These are phyloP conservation scores for Sugiyamaella smithiae DNA, from an alignment of 805 yeast genomes.

Conservation along the genomic window DNA sequence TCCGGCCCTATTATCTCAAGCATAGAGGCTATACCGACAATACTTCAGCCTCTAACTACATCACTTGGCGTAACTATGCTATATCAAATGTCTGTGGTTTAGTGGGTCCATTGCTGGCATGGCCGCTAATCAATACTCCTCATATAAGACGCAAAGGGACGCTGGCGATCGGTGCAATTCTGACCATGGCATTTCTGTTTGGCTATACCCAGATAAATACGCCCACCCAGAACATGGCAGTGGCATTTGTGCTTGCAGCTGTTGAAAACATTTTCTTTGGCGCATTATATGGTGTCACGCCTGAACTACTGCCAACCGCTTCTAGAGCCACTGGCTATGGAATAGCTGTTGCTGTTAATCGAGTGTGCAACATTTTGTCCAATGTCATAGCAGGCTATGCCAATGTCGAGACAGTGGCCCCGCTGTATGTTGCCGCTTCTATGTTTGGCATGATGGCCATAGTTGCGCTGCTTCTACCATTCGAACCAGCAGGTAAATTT, in stretches of 20 bases:
- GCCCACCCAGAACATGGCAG: constrained; percentile 50
- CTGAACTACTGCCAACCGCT: constrained; percentile 43
- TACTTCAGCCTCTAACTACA: constrained; percentile 23
- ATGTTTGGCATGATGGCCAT: constrained; percentile 45
- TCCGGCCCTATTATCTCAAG: constrained; percentile 52
- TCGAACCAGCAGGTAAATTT: constrained; percentile 38
- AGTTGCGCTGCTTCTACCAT: constrained; percentile 46
- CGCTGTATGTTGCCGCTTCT: constrained; percentile 48
- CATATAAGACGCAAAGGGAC: constrained; percentile 56
- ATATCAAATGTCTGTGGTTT: constrained; percentile 48
- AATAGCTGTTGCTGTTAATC: constrained; percentile 45
- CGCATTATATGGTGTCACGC: constrained; percentile 49
- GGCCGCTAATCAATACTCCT: constrained; percentile 22
- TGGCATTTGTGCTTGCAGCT: constrained; percentile 35
- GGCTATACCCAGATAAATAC: constrained; percentile 62
- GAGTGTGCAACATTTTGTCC: constrained; percentile 46
- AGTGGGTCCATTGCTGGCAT: constrained; percentile 53
- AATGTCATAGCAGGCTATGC: constrained; percentile 49
- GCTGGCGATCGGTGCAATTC: constrained; percentile 48
- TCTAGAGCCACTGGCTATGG: constrained; percentile 48
- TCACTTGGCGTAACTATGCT: constrained; percentile 32
- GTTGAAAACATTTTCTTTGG: constrained; percentile 36
- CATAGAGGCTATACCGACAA: constrained; percentile 43
- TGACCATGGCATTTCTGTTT: constrained; percentile 57
- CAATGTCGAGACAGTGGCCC: constrained; percentile 45